Evolutionary conservation across 1,284 basidiomycete genomes (phyloP), one percentile per base, ranked within the genome.

Genomic region (Paramarasmius palmivorus): DNA sequence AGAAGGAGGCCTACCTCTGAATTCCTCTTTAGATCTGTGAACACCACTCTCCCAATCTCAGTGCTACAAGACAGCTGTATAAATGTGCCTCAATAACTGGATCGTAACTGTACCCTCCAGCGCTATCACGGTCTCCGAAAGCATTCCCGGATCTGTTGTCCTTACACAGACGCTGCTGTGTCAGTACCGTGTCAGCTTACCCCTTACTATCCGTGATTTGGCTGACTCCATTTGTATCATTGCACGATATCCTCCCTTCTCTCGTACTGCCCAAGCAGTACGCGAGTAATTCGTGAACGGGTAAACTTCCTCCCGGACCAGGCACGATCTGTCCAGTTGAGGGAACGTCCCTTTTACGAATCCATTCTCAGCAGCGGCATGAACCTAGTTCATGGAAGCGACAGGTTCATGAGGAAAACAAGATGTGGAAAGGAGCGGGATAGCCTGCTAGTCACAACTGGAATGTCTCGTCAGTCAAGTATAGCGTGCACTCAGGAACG

Each of bases 261-360:
- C 34, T 6, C 59, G 59, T 42, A 59, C 59, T 1, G 26, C 32
- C 17, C 17, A 25, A 4, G 20, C 50, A n/a, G 42, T 61, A 19
- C 51, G 50, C 10, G 41, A 44, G n/a, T 61, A 61, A 25, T 57
- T 61, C 29, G 22, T 52, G 14, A 52, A 61, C 34, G 59, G 59
- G n/a, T n/a, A n/a, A n/a, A n/a, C 4, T 54, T 45, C 5, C 46
- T 61, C 2, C 59, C 59, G 12, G 38, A 51, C 5, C 34, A 9
- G 55, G 44, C 2, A 59, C 57, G 6, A 23, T 48, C 5, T 61
- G 59, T 34, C 26, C 49, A 12, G 50, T 59, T 10, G 25, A 39
- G 29, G 55, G 53, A 10, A 38, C 42, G 0, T n/a, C n/a, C 44
- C 49, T 6, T 57, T 57, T 42, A n/a, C n/a, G n/a, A n/a, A n/a